phyloP scores from a whole-genome alignment of 108 stramenopile genomes.

The Cyclotella sp. region DNA sequence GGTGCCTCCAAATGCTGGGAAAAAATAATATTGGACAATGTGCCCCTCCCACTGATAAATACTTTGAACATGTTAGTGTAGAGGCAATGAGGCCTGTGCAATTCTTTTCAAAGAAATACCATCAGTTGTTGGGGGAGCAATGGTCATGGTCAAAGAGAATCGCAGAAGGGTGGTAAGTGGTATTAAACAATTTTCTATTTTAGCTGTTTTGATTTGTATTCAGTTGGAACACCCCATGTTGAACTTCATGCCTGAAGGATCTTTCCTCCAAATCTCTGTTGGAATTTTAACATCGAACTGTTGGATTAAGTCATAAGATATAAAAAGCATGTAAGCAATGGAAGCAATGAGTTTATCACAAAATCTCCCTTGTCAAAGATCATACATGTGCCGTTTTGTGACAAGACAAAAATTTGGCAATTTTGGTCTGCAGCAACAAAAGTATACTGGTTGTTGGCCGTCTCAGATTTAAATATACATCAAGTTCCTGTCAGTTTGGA shows the following conservation, averaged over 20 bases:
- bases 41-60: slow-evolving; percentile 23
- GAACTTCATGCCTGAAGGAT: background rate
- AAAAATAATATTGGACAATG: slow-evolving; percentile 40
- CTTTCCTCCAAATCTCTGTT: slow-evolving; percentile 42
- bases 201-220: background rate
- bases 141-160: slow-evolving; percentile 38
- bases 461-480: slow-evolving; percentile 46
- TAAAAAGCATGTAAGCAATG: background rate
- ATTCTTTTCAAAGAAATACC: slow-evolving; percentile 15
- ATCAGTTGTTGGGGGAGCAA: slow-evolving; percentile 51
- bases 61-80: slow-evolving; percentile 41
- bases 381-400: slow-evolving; percentile 32
- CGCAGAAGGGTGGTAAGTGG: slow-evolving; percentile 30
- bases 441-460: slow-evolving; percentile 50
- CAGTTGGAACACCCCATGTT: background rate
- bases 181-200: background rate
- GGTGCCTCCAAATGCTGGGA: slow-evolving; percentile 39
- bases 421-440: slow-evolving; percentile 1
- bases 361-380: slow-evolving; percentile 45
- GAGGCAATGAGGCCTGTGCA: slow-evolving; percentile 45
- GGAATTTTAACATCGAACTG: slow-evolving; percentile 32
- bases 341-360: slow-evolving; percentile 15
- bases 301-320: slow-evolving; percentile 12
- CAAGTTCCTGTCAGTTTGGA: slow-evolving; percentile 32
- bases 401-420: background rate